Base-by-base conservation (phyloP, 2,329 filamentous ascomycete genomes). In the Westerdykella aurantiaca region DNA sequence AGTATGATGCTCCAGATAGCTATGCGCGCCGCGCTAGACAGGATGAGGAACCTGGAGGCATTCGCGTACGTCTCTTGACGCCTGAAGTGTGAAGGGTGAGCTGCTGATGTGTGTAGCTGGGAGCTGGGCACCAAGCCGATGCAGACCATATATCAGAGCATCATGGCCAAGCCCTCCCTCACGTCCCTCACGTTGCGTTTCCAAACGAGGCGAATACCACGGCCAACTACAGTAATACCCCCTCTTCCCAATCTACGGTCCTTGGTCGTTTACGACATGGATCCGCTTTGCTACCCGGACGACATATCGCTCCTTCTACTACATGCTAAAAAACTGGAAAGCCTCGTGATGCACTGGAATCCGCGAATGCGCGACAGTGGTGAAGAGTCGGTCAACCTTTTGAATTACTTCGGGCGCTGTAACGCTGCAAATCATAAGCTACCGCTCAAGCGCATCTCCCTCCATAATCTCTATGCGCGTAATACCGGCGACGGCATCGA, bases 281-380 rank as follows among this genome's bases (percentile, higher is more conserved):
- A 83, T 44, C 80, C 80, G 1, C 68, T 83, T 9, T 83, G 80
- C 63, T 81, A 81, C 52, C 78, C 78, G 0, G 80, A 83, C 60
- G 80, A 82, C 51, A 73, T 83, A 7, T 78, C 78, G 12, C 66
- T 76, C 17, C 62, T 83, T 12, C 61, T 83, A 6, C 60, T 72
- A 12, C 68, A 73, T n/a, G 75, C 76, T 4, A 73, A 70, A 48
- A 77, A 76, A 41, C 64, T 83, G 4, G 67, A 72, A 34, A 75
- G 77, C 25, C 61, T 83, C 6, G 75, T 69, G 42, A 48, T 83
- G 46, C 79, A 83, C 53, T 83, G 78, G 72, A 79, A 72, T 22
- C 78, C 79, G 4, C 75, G 80, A 1, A 83, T 83, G 77, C 71
- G 79, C 18, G 72, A 75, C 31, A 70, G 67, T 29, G 76, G 78